Base-by-base conservation (phyloP, 2,329 filamentous ascomycete genomes). In the Monilinia vaccinii-corymbosi region DNA sequence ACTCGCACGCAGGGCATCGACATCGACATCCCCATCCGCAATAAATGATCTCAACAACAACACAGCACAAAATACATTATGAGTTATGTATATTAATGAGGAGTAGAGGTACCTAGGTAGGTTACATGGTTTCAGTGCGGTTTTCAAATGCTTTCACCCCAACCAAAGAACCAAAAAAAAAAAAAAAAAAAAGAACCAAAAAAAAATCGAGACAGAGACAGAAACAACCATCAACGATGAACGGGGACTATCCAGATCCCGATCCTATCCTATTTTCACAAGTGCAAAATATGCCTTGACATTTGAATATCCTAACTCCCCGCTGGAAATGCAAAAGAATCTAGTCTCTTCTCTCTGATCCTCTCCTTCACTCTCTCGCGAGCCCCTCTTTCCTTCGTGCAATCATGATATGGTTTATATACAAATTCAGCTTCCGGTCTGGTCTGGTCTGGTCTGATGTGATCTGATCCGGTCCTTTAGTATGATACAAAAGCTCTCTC, bases 381-480 rank as follows among this genome's bases (percentile, higher is more conserved):
- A n/a, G n/a, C n/a, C 25, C 32, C 38, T 47, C 53, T 48, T 45
- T 40, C 51, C 40, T 32, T 56, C 44, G 34, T 60, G 9, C 50
- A 34, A 40, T 55, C 51, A 55, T 55, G 28, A 44, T 55, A 42
- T 53, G 36, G 23, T 55, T 31, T 44, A 44, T 55, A 44, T 55
- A 55, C 50, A 53, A 53, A 5, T 48, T 25, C 25, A 48, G 46
- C 46, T n/a, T 40, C n/a, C 21, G 34, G n/a, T n/a, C n/a, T n/a
- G n/a, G n/a, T n/a, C n/a, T n/a, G 14, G 25, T 28, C 25, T 28
- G 25, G 25, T 14, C 34, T 36, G 9, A 4, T 25, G 21, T 23
- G 34, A n/a, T n/a, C 32, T 25, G 25, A 18, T 42, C 18, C 31
- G 50, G 40, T 25, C 38, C n/a, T 21, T 34, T 28, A 56, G 21